These are phyloP conservation scores for Sclerotinia sclerotiorum DNA, from an alignment of 2,329 filamentous ascomycete genomes.

Conservation along the genomic window DNA sequence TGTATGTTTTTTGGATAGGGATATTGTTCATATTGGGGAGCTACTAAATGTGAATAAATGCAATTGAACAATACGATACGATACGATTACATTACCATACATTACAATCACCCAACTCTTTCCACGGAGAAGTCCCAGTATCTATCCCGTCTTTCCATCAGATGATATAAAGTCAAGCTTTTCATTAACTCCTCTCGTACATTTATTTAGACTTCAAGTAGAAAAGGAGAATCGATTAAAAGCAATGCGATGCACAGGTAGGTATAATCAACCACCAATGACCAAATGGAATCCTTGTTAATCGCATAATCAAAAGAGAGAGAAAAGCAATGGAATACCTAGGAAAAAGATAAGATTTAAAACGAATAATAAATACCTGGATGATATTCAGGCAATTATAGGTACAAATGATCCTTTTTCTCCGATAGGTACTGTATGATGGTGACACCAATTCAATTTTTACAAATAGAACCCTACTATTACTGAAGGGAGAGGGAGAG, in stretches of 20 bases:
- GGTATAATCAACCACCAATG: neutral
- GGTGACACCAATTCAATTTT: neutral
- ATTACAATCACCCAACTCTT: neutral
- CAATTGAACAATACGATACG: neutral
- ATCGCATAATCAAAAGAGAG: neutral
- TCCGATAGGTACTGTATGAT: neutral
- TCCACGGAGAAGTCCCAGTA: neutral
- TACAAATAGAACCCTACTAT: neutral
- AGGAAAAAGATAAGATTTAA: neutral
- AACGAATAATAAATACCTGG: neutral
- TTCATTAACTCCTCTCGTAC: slow-evolving; percentile 10
- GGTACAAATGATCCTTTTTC: neutral
- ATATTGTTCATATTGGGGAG: neutral
- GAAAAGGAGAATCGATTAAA: slow-evolving; percentile 7
- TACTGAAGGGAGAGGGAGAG: neutral
- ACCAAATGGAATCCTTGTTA: neutral
- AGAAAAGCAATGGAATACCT: neutral
- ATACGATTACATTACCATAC: neutral
- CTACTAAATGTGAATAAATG: neutral
- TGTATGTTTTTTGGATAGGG: neutral
- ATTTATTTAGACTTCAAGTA: neutral
- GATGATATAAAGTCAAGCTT: slow-evolving; percentile 9
- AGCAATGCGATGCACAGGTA: slow-evolving; percentile 15
- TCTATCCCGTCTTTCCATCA: slow-evolving; percentile 10
- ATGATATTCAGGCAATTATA: too few relatives aligned